Evolutionary conservation across 2,329 filamentous ascomycete genomes (phyloP), one percentile per base, ranked within the genome.

Genomic region (Sarocladiaceae sp.): DNA sequence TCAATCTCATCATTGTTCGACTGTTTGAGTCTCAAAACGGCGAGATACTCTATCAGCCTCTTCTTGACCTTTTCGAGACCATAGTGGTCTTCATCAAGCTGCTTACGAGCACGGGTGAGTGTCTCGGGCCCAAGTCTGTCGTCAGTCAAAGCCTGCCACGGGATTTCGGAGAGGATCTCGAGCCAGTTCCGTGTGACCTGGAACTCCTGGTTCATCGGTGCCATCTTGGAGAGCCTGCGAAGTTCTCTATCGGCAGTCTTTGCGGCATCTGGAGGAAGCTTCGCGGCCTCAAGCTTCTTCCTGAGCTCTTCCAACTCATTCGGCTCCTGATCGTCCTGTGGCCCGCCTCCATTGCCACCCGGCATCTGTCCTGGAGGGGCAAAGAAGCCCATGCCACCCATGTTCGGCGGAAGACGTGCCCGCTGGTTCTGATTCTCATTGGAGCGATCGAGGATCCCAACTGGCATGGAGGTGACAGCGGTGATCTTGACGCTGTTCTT

Each of bases 1-100:
- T 96, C 88, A 17, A 97, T 77, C 50, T 89, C 86, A 51, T 87
- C 80, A 58, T 97, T 97, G 56, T 93, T 85, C 20, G 88, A 85
- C 65, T 97, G 92, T 76, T 97, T 99, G 53, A 99, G 78, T 60
- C 94, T 88, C 50, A 99, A 77, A n/a, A 99, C 94, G 2, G 94
- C 95, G 39, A 99, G 78, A 64, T 99, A 99, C 67, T 97, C 95
- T 4, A 99, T 79, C 20, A 99, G 71, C 39, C 94, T 82, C 78
- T 96, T 97, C 82, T 99, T 99, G 64, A 99, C 93, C 70, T 93
- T 95, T 56, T 97, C 91, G 13, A 99, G 75, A 0, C 94, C 94
- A 60, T 97, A 97, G 68, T 99, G 94, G 64, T 99, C 94, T 57
- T 95, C 86, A 62, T 99, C 91, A 5, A 99, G 80, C 68, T 97